phyloP scores from a whole-genome alignment of 129 eudicot species.

The Artemisia argyi region DNA sequence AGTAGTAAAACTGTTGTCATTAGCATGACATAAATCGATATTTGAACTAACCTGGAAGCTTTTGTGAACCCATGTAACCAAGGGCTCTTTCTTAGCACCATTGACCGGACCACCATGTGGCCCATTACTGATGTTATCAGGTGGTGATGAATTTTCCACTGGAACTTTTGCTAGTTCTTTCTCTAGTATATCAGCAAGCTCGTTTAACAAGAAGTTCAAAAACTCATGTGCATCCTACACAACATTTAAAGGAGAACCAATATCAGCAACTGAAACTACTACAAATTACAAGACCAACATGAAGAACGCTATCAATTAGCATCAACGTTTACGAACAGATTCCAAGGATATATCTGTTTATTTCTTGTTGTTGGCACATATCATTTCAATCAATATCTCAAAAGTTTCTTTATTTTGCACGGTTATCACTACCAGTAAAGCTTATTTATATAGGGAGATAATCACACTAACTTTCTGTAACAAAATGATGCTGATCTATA shows the following conservation, averaged over 20 bases:
- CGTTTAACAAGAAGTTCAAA: slow-evolving; percentile 82
- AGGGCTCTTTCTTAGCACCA: slow-evolving; percentile 70
- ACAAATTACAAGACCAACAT: background rate
- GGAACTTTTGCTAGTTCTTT: slow-evolving; percentile 63
- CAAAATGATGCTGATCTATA: background rate
- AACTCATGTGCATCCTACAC: slow-evolving; percentile 96
- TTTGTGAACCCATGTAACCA: slow-evolving; percentile 89
- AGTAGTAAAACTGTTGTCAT: background rate
- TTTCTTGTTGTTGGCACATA: background rate
- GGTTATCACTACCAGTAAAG: slow-evolving; percentile 9
- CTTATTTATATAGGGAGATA: background rate
- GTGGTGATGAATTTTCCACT: slow-evolving; percentile 34
- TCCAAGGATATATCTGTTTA: background rate
- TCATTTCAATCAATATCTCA: background rate
- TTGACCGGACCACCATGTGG: slow-evolving; percentile 46
- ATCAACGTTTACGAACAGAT: background rate
- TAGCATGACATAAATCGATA: background rate
- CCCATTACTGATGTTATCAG: slow-evolving; percentile 57
- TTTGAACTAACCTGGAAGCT: slow-evolving; percentile 72
- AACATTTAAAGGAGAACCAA: slow-evolving; percentile 7
- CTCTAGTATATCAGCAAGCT: slow-evolving; percentile 91
- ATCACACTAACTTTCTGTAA: background rate
- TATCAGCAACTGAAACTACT: slow-evolving; percentile 7
- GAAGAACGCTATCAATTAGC: background rate
- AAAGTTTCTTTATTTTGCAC: background rate